Conservation (phyloP, 805 yeast species). For the Candida endomychidarum region DNA sequence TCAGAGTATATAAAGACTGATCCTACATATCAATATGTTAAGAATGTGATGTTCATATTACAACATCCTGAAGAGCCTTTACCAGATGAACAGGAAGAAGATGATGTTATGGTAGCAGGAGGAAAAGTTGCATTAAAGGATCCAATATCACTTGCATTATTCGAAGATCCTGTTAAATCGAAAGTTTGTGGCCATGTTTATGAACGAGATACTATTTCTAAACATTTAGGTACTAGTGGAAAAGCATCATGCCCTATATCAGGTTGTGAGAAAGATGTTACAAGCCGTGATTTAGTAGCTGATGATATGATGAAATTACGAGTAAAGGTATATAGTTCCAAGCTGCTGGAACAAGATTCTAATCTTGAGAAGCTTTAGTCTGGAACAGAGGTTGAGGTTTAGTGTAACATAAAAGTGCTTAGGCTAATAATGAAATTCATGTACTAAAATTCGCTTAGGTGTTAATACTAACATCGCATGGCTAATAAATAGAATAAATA, state of each 20-base stretch:
- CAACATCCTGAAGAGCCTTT: constrained; percentile 62
- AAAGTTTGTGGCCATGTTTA: constrained; percentile 60
- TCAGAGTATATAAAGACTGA: background rate
- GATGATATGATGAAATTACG: constrained; percentile 60
- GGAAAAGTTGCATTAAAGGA: constrained; percentile 69
- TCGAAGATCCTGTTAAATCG: constrained; percentile 56
- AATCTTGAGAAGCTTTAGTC: constrained; percentile 2
- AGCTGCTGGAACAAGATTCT: constrained; percentile 1
- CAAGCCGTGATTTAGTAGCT: constrained; percentile 33
- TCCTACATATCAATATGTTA: constrained; percentile 27
- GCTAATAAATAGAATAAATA: too few species aligned
- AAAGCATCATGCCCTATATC: constrained; percentile 57
- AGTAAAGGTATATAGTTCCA: constrained; percentile 24
- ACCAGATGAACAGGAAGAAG: constrained; percentile 50
- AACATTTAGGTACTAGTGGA: constrained; percentile 21
- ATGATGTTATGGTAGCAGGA: constrained; percentile 66
- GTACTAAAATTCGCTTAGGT: too few species aligned
- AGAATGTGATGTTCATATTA: constrained; percentile 48
- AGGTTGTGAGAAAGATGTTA: constrained; percentile 47
- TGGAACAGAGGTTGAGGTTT: too few species aligned
- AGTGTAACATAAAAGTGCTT: too few species aligned
- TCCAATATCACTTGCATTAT: constrained; percentile 58
- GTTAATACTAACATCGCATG: too few species aligned
- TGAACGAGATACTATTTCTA: constrained; percentile 48
- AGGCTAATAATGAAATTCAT: too few species aligned